Base-by-base conservation (phyloP, 176 grass and related monocot species). In the Hyparrhenia diplandra region DNA sequence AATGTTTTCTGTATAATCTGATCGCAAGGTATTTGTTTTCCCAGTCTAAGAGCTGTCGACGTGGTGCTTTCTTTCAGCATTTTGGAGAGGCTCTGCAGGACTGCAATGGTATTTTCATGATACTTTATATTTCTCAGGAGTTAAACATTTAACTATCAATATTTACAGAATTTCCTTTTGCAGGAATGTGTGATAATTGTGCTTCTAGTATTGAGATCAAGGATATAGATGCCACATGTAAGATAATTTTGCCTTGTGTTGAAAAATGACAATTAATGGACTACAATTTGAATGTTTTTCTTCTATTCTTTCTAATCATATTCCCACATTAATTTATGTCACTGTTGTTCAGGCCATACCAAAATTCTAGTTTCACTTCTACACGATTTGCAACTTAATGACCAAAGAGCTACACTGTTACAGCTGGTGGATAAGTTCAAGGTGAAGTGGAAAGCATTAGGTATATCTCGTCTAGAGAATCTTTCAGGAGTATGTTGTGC, bases 341-440 rank as follows among this genome's bases (percentile, higher is more conserved):
- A 49, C 49, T 75, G 41, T 63, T 88, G 29, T 75, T 62, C 83
- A 97, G 95, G 87, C 61, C 89, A 94, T 85, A 83, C 90, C 6
- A 91, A 85, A 83, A 39, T 94, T 47, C 55, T 92, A 30, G 66
- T 94, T 51, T 94, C 87, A 35, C 70, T 89, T 76, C 63, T 89
- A 39, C 87, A 80, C 21, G 82, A 89, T 36, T 52, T 89, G 64
- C 82, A 86, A 92, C 78, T 85, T 63, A 94, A 85, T 87, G 88
- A 94, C 64, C 95, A 98, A 87, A 91, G 90, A 77, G 90, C 95
- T 66, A 98, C 95, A 62, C 77, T 98, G 68, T 75, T 98, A 67
- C 92, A 98, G 83, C 67, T 98, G 42, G 39, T 98, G 31, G 92
- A 98, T 51, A 98, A 87, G 73, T 92, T 92, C 79, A 94, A 89